Conservation (phyloP, 352 stramenopile genomes). For the Phytophthora lateralis region DNA sequence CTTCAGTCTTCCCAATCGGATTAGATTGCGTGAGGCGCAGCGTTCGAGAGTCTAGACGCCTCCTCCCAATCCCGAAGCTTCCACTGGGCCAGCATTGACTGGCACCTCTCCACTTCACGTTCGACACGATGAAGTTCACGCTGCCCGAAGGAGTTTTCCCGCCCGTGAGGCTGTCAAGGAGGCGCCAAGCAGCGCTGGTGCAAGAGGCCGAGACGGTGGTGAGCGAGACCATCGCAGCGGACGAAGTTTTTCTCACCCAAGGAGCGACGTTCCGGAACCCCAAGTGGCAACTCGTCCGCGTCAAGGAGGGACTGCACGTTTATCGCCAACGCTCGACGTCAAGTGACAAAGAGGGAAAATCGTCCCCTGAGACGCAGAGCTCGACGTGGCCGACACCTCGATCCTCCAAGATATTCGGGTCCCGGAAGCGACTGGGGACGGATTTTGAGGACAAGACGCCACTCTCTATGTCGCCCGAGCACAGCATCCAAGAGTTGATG, state of each 20-base stretch:
- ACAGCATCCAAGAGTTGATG: conserved; percentile 31
- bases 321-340: conserved; percentile 27
- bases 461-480: conserved; percentile 14
- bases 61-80: no score
- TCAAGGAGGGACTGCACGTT: conserved; percentile 47
- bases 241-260: conserved; percentile 42
- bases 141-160: conserved; percentile 45
- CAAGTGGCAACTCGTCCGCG: conserved; percentile 44
- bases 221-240: conserved; percentile 42
- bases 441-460: background rate
- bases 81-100: background rate
- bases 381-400: background rate
- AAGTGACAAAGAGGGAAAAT: background rate
- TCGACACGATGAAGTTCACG: conserved; percentile 43
- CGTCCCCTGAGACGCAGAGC: background rate
- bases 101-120: background rate
- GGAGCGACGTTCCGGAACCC: conserved; percentile 28
- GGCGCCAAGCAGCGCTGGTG: conserved; percentile 29
- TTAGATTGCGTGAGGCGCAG: conserved; percentile 8
- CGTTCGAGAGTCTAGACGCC: background rate
- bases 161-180: conserved; percentile 32
- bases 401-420: background rate
- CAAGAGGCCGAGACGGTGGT: conserved; percentile 46
- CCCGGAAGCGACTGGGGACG: conserved; percentile 1
- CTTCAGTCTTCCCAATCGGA: conserved; percentile 21